Conservation (phyloP, 345 rosid species). For the Euclidium syriacum region DNA sequence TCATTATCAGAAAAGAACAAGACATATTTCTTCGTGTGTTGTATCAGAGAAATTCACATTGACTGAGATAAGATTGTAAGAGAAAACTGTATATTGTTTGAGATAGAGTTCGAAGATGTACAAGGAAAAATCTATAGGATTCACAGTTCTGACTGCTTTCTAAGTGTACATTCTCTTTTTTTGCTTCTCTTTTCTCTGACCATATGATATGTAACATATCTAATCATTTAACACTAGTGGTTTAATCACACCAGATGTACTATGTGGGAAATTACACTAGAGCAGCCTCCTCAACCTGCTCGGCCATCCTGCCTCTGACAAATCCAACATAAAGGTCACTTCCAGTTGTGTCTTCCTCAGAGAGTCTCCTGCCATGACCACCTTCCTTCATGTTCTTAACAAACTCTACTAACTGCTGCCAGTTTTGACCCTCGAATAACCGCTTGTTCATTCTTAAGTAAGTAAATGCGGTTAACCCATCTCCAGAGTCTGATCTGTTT, state of each 20-base stretch:
- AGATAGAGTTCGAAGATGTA: constrained; percentile 9
- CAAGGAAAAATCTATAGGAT: not conserved
- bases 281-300: constrained; percentile 36
- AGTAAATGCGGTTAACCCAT: constrained; percentile 77
- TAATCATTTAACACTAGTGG: not conserved
- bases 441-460: constrained; percentile 80
- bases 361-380: constrained; percentile 44
- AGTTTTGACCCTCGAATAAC: constrained; percentile 77
- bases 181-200: not conserved
- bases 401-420: constrained; percentile 78
- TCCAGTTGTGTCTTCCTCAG: constrained; percentile 50
- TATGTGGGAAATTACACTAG: constrained; percentile 29
- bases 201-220: too few relatives aligned
- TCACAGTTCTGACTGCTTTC: constrained; percentile 1
- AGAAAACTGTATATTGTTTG: constrained; percentile 1
- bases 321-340: constrained; percentile 63
- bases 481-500: constrained; percentile 68
- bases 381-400: constrained; percentile 76
- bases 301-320: constrained; percentile 35
- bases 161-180: not conserved
- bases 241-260: not conserved
- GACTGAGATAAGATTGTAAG: not conserved
- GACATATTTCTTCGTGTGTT: too few relatives aligned
- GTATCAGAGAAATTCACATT: not conserved
- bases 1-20: too few relatives aligned